phyloP scores from a whole-genome alignment of 495 filamentous ascomycete species.

The Penicillium taxi region DNA sequence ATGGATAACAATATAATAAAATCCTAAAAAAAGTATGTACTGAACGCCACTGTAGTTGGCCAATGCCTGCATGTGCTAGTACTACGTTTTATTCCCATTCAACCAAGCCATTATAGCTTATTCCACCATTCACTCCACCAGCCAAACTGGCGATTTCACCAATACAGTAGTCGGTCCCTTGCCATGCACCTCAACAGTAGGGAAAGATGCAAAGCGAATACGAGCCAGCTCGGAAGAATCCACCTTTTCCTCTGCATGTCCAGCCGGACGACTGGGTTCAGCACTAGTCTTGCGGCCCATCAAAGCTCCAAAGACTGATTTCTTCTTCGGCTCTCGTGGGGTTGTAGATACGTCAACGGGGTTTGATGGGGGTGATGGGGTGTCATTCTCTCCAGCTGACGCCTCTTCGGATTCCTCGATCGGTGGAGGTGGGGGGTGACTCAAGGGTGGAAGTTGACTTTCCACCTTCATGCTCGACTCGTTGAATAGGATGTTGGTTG shows the following conservation, averaged over 20 bases:
- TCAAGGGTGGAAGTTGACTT: constrained; percentile 63
- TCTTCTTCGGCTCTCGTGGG: constrained; percentile 11
- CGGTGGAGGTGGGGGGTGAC: constrained; percentile 37
- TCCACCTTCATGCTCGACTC: constrained; percentile 78
- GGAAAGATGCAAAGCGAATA: constrained; percentile 76
- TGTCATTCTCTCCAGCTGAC: constrained; percentile 33
- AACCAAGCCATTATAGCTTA: too few relatives aligned
- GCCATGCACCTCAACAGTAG: constrained; percentile 73
- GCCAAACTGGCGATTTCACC: constrained; percentile 86
- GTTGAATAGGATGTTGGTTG: constrained; percentile 59
- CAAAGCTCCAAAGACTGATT: constrained; percentile 43
- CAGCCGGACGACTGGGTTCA: constrained; percentile 4
- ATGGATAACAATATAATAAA: too few relatives aligned
- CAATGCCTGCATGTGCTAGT: constrained; percentile 10
- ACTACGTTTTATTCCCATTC: constrained; percentile 9
- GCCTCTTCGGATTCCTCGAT: constrained; percentile 15
- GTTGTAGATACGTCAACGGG: constrained; percentile 18
- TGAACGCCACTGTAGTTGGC: constrained; percentile 13
- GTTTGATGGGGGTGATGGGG: constrained; percentile 24
- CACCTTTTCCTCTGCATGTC: constrained; percentile 8
- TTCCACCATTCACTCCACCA: constrained; percentile 36
- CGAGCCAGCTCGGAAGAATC: constrained; percentile 14
- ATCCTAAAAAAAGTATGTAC: too few relatives aligned
- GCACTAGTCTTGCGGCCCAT: constrained; percentile 32
- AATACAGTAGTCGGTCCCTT: constrained; percentile 59